Conservation (phyloP, 805 yeast genomes). For the Starmerella floricola region DNA sequence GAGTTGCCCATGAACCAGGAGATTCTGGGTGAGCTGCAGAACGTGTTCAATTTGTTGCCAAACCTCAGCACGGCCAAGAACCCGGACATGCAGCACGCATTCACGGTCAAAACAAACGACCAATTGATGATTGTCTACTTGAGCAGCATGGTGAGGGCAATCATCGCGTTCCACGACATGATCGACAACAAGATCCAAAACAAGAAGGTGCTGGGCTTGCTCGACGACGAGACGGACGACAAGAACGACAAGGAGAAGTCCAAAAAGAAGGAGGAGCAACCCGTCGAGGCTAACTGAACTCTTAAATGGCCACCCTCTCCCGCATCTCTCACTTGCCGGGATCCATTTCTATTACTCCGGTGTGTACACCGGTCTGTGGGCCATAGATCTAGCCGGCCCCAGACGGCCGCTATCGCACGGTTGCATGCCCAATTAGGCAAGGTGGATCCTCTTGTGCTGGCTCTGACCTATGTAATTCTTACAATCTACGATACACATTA, state of each 20-base stretch:
- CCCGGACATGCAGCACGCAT: conserved; percentile 50
- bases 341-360: no score
- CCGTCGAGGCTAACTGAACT: background rate
- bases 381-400: no score
- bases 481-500: no score
- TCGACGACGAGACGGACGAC: conserved; percentile 7
- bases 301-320: background rate
- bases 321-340: no score
- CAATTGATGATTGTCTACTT: conserved; percentile 90
- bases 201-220: conserved; percentile 32
- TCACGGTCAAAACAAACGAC: conserved; percentile 88
- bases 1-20: conserved; percentile 79
- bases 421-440: no score
- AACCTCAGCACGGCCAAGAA: conserved; percentile 39
- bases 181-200: conserved; percentile 91
- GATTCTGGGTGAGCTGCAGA: conserved; percentile 85
- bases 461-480: no score
- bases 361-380: no score
- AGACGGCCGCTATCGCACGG: no score
- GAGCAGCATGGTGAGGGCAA: conserved; percentile 79
- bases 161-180: conserved; percentile 90
- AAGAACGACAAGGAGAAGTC: conserved; percentile 5
- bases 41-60: conserved; percentile 85
- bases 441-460: no score
- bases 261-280: background rate